Base-by-base conservation (phyloP, 331 rosid genomes). In the Rhamnella rubrinervis region DNA sequence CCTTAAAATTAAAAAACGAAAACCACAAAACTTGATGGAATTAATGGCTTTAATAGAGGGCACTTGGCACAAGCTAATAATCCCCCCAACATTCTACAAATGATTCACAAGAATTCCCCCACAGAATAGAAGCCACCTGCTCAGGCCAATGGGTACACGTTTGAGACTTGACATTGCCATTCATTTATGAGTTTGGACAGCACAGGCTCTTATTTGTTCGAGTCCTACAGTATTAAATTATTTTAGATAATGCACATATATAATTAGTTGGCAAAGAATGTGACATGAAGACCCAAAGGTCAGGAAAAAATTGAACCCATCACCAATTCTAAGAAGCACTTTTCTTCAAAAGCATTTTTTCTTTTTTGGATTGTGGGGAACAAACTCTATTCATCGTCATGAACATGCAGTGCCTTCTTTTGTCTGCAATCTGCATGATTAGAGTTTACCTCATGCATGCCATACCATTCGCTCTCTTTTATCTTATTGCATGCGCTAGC, bases 401-500 rank as follows among this genome's bases (percentile, higher is more conserved):
- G 4, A 46, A 41, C 23, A 31, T 61, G 68, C 39, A 55, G 14
- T 49, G 75, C 65, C 16, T 51, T 17, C 44, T 56, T 31, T 23
- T 44, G 55, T 52, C 67, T 23, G 35, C 35, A 14, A 35, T 14
- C 49, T 55, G 35, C 77, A 63, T 51, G 38, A 67, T 58, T 60
- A 55, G 5, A 14, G 4, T 31, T 38, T 5, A 66, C 55, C 38
- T 50, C 50, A 26, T 1, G 4, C 3, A 28, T 28, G 35, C 35
- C 35, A 1, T 44, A 40, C 21, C 13, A 8, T 2, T 44, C 13
- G 11, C 13, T 44, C 11, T 9, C 13, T 44, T 44, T 7, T 44
- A 10, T 9, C 0, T 16, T 44, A 21, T 21, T 63, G 53, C 15
- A 63, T 13, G 25, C 40, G 56, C 49, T 44, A 20, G 6, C 23